phyloP scores from a whole-genome alignment of 192 early-diverging fungal species.

The Podila horticola region DNA sequence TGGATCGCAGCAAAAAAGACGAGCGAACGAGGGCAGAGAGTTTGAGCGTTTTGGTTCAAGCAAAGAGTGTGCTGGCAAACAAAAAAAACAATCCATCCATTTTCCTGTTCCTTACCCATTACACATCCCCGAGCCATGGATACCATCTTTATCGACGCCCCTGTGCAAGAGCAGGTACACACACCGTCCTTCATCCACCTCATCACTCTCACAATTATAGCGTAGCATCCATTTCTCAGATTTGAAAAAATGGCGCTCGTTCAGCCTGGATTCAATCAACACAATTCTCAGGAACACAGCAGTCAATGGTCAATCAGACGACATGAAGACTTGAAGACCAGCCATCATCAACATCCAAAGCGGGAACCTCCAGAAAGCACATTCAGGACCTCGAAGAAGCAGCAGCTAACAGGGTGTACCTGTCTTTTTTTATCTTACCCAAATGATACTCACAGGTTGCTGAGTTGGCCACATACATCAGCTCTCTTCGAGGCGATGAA shows the following conservation, averaged over 20 bases:
- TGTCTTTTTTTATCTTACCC: too few relatives aligned
- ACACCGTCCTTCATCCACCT: background rate
- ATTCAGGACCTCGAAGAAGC: background rate
- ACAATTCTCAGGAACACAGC: too few relatives aligned
- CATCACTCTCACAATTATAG: background rate
- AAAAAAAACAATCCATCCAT: background rate
- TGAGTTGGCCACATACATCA: slow-evolving; percentile 79
- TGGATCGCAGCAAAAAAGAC: too few relatives aligned
- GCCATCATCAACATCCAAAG: too few relatives aligned
- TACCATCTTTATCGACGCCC: slow-evolving; percentile 51
- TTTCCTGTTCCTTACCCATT: slow-evolving; percentile 1
- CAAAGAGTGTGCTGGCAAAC: background rate
- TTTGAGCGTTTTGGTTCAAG: background rate
- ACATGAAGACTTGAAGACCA: too few relatives aligned
- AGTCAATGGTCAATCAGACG: too few relatives aligned
- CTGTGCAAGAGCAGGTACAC: slow-evolving; percentile 44
- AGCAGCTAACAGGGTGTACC: too few relatives aligned
- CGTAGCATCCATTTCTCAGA: background rate
- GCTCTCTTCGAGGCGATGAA: slow-evolving; percentile 61
- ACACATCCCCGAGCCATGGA: slow-evolving; percentile 31
- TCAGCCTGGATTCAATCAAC: too few relatives aligned
- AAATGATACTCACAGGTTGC: slow-evolving; percentile 56
- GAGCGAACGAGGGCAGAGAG: too few relatives aligned
- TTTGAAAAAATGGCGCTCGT: too few relatives aligned
- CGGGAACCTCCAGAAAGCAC: background rate